Base-by-base conservation (phyloP, 495 filamentous ascomycete species). In the Lophiostoma macrostomum region DNA sequence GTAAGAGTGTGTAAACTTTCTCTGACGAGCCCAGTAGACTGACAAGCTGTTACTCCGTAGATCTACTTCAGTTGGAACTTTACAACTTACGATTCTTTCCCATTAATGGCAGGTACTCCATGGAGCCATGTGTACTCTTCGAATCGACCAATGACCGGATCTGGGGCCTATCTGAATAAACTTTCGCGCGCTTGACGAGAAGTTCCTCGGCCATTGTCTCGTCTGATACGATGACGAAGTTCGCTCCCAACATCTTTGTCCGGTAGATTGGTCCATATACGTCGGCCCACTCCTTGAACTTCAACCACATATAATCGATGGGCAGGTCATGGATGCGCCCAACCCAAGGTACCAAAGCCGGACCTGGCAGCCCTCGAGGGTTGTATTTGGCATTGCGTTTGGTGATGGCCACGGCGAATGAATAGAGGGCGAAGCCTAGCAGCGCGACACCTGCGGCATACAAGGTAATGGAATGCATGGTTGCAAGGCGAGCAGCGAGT, bases 181-280 rank as follows among this genome's bases (percentile, higher is more conserved):
- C 61, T 18, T 61, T 63, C 8, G 61, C 69, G 4, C 70, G 57
- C 53, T 69, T 67, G 16, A 65, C 47, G 0, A 74, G 61, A 8
- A 74, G 46, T 18, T 70, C 71, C 25, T 74, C 68, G 14, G 72
- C 72, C 11, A 72, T 63, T 8, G 67, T 40, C 57, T 73, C 72
- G 24, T 59, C 62, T 6, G 67, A 67, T 3, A 74, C 59, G 38
- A 71, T 56, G 45, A 69, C 39, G 42, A 66, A 60, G 14, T 62
- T 51, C 3, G 55, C 35, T 13, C 67, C 64, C 11, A 53, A 43
- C 30, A 73, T 63, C 34, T 65, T 63, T 6, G 65, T 53, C 16
- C 61, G 56, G 53, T 68, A 71, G 18, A 73, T 62, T 5, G 67
- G 69, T 16, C 72, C 73, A 58, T 72, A 74, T 37, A 57, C 38